Evolutionary conservation across 108 stramenopile genomes (phyloP), one percentile per base, ranked within the genome.

Genomic region (Pseudonitzschia multiseries): DNA sequence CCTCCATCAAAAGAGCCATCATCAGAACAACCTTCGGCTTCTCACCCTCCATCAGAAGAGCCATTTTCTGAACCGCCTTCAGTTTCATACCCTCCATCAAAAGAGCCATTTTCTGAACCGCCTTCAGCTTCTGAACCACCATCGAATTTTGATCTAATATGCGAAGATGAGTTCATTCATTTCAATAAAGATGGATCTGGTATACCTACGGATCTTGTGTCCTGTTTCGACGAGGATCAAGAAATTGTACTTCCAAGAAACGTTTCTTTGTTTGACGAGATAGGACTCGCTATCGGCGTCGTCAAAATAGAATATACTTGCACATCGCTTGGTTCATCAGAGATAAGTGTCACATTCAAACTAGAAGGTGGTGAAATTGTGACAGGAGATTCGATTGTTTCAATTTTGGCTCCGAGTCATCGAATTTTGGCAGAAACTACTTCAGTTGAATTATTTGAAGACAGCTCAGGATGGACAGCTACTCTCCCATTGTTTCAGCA

Each of bases 181-280:
- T 59, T 59, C 26, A 27, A 59, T 31, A 31, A 27, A 59, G 57
- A 59, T 59, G 57, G 57, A 13, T 59, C 57, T 31, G 57, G 57
- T 15, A 27, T 59, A 10, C 24, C 57, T 59, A 59, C 57, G 21
- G 57, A 59, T 27, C 14, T 59, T 15, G 26, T 59, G 53, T 54
- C 53, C 9, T 54, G 53, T 54, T 21, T 54, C 14, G 24, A 54
- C 14, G 53, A 54, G 53, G 15, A 54, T 54, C 22, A 54, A 54
- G 53, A 54, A 54, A 54, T 54, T 8, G 6, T 54, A 8, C 24
- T 54, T 21, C 53, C 53, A 54, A 54, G 53, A 24, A 54, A 54
- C 8, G n/a, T 54, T 21, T 54, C 53, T 54, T 54, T 54, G 53
- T 54, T 54, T 24, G 24, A 24, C 24, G 53, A 21, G 24, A 24